Conservation (phyloP, 768 basidiomycete genomes). For the Suillus hirtellus region DNA sequence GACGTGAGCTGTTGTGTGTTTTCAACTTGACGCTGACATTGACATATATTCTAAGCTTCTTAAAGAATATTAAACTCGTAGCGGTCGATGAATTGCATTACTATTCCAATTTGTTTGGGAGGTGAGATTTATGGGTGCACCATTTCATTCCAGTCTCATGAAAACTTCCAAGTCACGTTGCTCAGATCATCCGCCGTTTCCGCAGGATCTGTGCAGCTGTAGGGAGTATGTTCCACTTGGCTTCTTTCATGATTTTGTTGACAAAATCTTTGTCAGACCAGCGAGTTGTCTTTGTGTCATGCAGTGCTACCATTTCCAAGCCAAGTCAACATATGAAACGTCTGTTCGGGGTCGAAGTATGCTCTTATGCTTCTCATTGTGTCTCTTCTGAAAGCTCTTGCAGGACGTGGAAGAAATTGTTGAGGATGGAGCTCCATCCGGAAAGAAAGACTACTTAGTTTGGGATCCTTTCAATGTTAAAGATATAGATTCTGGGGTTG, state of each 20-base stretch:
- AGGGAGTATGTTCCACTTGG: constrained; percentile 55
- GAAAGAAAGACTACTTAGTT: constrained; percentile 74
- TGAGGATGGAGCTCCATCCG: constrained; percentile 82
- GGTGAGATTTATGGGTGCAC: constrained; percentile 40
- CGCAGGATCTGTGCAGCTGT: constrained; percentile 74
- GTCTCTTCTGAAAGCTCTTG: neutral
- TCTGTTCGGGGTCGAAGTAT: constrained; percentile 65
- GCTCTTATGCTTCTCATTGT: constrained; percentile 3
- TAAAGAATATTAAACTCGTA: constrained; percentile 74
- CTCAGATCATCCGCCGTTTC: constrained; percentile 74
- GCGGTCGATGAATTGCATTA: constrained; percentile 89
- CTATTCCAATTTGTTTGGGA: constrained; percentile 79
- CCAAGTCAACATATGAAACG: constrained; percentile 74
- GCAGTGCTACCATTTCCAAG: constrained; percentile 84
- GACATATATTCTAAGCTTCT: constrained; percentile 48
- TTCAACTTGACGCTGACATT: constrained; percentile 4
- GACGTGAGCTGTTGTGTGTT: constrained; percentile 40
- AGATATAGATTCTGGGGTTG: constrained; percentile 53
- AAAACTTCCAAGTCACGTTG: constrained; percentile 61
- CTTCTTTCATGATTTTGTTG: neutral
- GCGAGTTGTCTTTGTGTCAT: constrained; percentile 69
- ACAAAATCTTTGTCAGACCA: constrained; percentile 38
- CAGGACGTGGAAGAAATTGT: constrained; percentile 67
- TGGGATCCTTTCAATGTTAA: constrained; percentile 60
- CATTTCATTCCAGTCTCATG: neutral